Evolutionary conservation across 2,329 filamentous ascomycete species (phyloP).

Genomic region (Colletotrichum cuscutae): DNA sequence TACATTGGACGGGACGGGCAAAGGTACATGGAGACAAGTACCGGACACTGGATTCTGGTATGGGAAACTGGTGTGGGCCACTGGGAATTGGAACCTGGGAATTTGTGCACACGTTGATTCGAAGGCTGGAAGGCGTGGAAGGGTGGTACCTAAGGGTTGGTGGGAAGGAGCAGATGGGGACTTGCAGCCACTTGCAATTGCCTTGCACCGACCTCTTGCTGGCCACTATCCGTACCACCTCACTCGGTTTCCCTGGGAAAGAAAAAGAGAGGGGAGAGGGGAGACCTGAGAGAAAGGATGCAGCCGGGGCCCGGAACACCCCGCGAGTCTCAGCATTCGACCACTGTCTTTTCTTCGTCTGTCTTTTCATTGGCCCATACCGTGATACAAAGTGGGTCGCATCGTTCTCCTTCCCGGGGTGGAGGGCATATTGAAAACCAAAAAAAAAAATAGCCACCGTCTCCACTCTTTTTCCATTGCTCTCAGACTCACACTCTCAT

Average conservation of each 20-base stretch:
- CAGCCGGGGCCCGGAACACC: slow-evolving; percentile 20
- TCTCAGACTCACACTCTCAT: not conserved
- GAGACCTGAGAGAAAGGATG: slow-evolving; percentile 5
- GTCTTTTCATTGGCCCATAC: slow-evolving; percentile 9
- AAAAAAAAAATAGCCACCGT: slow-evolving; percentile 6
- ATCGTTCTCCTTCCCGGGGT: slow-evolving; percentile 8
- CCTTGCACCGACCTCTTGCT: slow-evolving; percentile 2
- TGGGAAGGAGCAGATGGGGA: not conserved
- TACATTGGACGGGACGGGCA: not conserved
- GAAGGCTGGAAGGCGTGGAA: too few relatives aligned
- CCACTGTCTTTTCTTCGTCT: slow-evolving; percentile 21
- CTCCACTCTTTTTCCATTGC: not conserved
- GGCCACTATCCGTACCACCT: not conserved
- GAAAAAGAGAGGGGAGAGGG: not conserved
- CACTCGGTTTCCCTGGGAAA: not conserved
- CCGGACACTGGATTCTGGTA: not conserved
- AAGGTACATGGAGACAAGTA: slow-evolving; percentile 1
- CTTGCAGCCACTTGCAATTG: not conserved
- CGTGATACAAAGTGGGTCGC: not conserved
- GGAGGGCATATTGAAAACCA: slow-evolving; percentile 15
- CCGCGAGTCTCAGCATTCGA: slow-evolving; percentile 34
- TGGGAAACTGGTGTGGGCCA: slow-evolving; percentile 1
- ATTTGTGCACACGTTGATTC: too few relatives aligned
- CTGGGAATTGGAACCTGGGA: not conserved
- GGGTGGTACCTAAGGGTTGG: not conserved